Evolutionary conservation across 2,329 filamentous ascomycete genomes (phyloP).

Genomic region (Rasamsonia emersonii): DNA sequence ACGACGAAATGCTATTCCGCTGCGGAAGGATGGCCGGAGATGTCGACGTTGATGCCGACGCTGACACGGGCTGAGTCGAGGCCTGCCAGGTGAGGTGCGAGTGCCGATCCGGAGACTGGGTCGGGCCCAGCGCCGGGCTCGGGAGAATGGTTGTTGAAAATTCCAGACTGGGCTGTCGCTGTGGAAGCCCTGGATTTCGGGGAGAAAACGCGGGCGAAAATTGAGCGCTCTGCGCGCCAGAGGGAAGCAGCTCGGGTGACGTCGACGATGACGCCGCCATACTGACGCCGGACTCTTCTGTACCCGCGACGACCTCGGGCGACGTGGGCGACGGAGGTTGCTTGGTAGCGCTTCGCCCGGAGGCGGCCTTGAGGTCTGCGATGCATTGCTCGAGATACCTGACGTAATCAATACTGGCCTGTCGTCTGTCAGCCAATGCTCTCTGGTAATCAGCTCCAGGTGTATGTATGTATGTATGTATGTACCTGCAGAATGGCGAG

Average conservation of each 20-base stretch:
- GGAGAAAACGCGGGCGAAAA: slow-evolving; percentile 25
- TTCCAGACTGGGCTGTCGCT: slow-evolving; percentile 6
- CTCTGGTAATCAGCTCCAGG: slow-evolving; percentile 4
- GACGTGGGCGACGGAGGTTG: slow-evolving; percentile 29
- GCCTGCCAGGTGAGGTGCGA: slow-evolving; percentile 15
- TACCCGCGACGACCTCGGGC: slow-evolving; percentile 20
- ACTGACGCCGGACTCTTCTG: slow-evolving; percentile 15
- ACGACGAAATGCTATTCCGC: slow-evolving; percentile 33
- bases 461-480: slow-evolving; percentile 8
- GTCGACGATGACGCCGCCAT: slow-evolving; percentile 22
- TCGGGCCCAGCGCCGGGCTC: slow-evolving; percentile 25
- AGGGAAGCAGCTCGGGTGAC: slow-evolving; percentile 26
- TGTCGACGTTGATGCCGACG: slow-evolving; percentile 10
- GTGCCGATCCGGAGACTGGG: slow-evolving; percentile 6
- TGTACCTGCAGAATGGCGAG: slow-evolving; percentile 83
- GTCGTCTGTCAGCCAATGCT: slow-evolving; percentile 5
- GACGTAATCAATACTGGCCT: slow-evolving; percentile 96
- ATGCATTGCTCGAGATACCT: slow-evolving; percentile 89
- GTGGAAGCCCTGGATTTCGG: slow-evolving; percentile 9
- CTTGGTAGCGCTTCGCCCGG: slow-evolving; percentile 13
- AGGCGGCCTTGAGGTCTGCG: slow-evolving; percentile 60
- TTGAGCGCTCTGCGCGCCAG: slow-evolving; percentile 11
- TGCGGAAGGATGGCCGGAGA: slow-evolving; percentile 19
- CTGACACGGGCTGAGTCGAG: slow-evolving; percentile 16
- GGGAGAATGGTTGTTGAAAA: slow-evolving; percentile 22